phyloP scores from a whole-genome alignment of 148 eudicot genomes.

The Rhododendron kiyosumense region DNA sequence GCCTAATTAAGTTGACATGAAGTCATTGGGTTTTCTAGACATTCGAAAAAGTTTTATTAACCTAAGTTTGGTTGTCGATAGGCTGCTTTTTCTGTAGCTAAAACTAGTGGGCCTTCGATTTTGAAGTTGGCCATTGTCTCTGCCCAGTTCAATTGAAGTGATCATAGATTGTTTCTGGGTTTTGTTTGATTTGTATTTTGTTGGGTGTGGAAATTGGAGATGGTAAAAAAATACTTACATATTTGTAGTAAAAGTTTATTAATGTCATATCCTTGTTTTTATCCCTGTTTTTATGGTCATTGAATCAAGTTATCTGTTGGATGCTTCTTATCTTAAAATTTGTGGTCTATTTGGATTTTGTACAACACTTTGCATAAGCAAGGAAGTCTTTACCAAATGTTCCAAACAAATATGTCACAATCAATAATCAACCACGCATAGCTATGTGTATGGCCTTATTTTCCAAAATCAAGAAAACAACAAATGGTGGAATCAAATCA shows the following conservation, averaged over 20 bases:
- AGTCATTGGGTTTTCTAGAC: background rate
- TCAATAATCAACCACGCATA: background rate
- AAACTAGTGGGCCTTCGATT: background rate
- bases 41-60: background rate
- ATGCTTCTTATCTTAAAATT: background rate
- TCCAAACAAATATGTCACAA: background rate
- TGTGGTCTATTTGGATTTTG: background rate
- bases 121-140: background rate
- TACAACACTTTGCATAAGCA: background rate
- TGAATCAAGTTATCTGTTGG: too few relatives aligned
- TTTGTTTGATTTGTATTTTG: background rate
- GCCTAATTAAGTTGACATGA: slow-evolving; percentile 10
- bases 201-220: background rate
- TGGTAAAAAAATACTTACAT: background rate
- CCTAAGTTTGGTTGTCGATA: background rate
- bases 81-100: background rate
- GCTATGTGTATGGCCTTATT: too few relatives aligned
- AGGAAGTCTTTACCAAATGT: background rate
- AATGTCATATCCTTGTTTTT: background rate
- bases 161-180: background rate
- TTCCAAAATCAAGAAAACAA: too few relatives aligned
- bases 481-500: too few relatives aligned
- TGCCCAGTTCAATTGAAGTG: background rate
- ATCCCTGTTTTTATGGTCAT: too few relatives aligned
- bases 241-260: background rate